Evolutionary conservation across 192 early-diverging fungal species (phyloP).

Genomic region (Podochytrium sp.): DNA sequence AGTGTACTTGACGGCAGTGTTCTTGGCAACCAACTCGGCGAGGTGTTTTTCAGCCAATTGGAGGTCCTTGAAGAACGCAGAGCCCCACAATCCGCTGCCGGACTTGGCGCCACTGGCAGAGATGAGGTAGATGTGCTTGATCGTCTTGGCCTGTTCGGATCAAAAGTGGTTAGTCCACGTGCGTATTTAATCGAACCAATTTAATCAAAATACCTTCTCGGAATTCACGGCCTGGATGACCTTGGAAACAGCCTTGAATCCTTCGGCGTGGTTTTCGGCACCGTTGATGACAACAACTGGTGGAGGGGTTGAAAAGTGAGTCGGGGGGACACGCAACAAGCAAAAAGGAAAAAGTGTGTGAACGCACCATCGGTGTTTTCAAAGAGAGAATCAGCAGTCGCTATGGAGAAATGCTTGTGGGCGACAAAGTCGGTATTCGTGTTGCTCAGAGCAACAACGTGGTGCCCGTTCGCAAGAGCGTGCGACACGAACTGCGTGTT

Average conservation of each 20-base stretch:
- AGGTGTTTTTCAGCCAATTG: background rate
- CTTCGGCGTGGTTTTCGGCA: constrained; percentile 14
- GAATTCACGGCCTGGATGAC: background rate
- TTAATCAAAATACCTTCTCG: constrained; percentile 8
- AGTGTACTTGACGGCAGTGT: constrained; percentile 19
- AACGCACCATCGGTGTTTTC: background rate
- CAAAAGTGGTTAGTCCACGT: background rate
- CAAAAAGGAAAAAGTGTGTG: background rate
- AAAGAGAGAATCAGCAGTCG: background rate
- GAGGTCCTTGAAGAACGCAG: constrained; percentile 8
- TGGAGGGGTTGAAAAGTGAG: background rate
- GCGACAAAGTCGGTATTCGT: background rate
- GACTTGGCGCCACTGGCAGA: constrained; percentile 10
- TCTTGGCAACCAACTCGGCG: background rate
- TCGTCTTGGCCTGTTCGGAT: background rate
- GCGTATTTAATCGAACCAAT: background rate
- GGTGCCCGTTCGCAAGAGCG: constrained; percentile 23
- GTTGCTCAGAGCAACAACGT: background rate
- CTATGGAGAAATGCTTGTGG: constrained; percentile 4
- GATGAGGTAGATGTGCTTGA: constrained; percentile 28
- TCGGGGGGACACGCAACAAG: background rate
- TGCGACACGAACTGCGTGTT: background rate
- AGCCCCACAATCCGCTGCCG: background rate
- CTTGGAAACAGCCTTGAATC: background rate
- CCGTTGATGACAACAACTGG: constrained; percentile 23